Percentiles rank a stretch among this genome's conserved stretches.
Evolutionary conservation across 768 basidiomycete genomes (phyloP).

Genomic region (Strobilomyces echinocephalus): DNA sequence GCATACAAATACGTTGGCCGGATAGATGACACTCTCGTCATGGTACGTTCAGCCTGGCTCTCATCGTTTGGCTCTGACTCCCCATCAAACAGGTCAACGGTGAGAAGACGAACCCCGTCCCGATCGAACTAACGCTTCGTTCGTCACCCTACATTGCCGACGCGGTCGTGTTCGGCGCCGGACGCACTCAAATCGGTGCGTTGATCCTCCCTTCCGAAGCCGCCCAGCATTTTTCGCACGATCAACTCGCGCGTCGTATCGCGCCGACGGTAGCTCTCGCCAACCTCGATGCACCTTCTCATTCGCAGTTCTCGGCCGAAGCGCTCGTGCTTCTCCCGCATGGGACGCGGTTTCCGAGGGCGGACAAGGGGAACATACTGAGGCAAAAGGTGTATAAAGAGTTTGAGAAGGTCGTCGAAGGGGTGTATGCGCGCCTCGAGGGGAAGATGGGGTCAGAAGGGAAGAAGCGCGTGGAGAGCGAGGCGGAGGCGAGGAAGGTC

Average conservation of each 20-base stretch:
- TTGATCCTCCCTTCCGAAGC: constrained; percentile 48
- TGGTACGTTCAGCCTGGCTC: constrained; percentile 12
- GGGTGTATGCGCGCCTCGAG: constrained; percentile 40
- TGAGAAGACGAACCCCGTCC: constrained; percentile 47
- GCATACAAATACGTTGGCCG: constrained; percentile 49
- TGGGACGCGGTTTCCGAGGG: constrained; percentile 43
- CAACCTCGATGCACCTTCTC: neutral
- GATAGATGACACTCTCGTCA: constrained; percentile 46
- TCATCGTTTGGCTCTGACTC: neutral
- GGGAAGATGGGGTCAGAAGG: constrained; percentile 12
- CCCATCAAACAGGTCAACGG: no score
- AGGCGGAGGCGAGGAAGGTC: constrained; percentile 8
- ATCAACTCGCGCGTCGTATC: constrained; percentile 32
- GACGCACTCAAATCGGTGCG: constrained; percentile 44
- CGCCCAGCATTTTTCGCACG: constrained; percentile 22
- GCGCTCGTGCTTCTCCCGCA: constrained; percentile 46
- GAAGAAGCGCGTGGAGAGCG: constrained; percentile 11
- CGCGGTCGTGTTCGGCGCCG: constrained; percentile 51
- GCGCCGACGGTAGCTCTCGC: constrained; percentile 45
- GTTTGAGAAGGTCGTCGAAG: constrained; percentile 32
- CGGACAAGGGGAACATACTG: constrained; percentile 9
- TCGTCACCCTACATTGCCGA: constrained; percentile 44
- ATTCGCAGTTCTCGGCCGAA: constrained; percentile 48
- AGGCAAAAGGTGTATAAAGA: no score
- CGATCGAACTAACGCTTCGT: constrained; percentile 48